A percentile compares a stretch with the other conserved stretches of the same genome.
These are phyloP conservation scores for Candida lessepsii DNA, from an alignment of 805 yeast species.

Conservation along the genomic window DNA sequence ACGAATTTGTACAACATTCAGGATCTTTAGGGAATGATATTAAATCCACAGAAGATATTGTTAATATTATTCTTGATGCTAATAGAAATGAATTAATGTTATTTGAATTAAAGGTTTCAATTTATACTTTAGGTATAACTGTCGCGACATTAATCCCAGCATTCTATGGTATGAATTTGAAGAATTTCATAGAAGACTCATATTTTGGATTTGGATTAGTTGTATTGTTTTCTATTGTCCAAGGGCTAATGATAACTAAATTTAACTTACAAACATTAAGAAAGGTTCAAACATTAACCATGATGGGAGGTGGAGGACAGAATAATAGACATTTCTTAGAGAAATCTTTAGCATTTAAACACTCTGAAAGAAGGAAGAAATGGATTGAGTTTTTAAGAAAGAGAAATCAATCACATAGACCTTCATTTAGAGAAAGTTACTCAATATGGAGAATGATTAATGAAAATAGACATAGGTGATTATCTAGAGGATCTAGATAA, in stretches of 20 bases:
- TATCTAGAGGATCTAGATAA: slow-evolving; percentile 3
- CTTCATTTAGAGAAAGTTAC: slow-evolving; percentile 37
- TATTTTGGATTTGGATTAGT: slow-evolving; percentile 61
- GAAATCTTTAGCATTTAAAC: slow-evolving; percentile 8
- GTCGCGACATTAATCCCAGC: slow-evolving; percentile 85
- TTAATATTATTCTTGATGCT: slow-evolving; percentile 86
- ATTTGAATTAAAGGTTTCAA: slow-evolving; percentile 76
- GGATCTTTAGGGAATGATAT: slow-evolving; percentile 81
- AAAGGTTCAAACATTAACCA: slow-evolving; percentile 64
- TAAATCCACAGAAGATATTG: slow-evolving; percentile 88
- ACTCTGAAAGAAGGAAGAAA: slow-evolving; percentile 3
- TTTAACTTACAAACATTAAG: slow-evolving; percentile 56
- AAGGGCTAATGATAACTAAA: slow-evolving; percentile 55
- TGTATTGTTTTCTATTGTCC: slow-evolving; percentile 48
- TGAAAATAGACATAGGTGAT: slow-evolving; percentile 28
- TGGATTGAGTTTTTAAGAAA: slow-evolving; percentile 4
- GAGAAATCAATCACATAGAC: slow-evolving; percentile 21
- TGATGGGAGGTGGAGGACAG: slow-evolving; percentile 37
- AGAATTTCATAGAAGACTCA: slow-evolving; percentile 84
- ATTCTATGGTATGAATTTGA: slow-evolving; percentile 86
- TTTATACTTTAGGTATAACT: slow-evolving; percentile 81
- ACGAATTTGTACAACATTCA: slow-evolving; percentile 89
- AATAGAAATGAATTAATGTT: slow-evolving; percentile 89
- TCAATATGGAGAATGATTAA: slow-evolving; percentile 45
- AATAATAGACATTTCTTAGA: slow-evolving; percentile 3